A percentile compares a stretch with the other conserved stretches of the same genome.
Conservation (phyloP, 2,329 filamentous ascomycete genomes). For the Periconia sp. region DNA sequence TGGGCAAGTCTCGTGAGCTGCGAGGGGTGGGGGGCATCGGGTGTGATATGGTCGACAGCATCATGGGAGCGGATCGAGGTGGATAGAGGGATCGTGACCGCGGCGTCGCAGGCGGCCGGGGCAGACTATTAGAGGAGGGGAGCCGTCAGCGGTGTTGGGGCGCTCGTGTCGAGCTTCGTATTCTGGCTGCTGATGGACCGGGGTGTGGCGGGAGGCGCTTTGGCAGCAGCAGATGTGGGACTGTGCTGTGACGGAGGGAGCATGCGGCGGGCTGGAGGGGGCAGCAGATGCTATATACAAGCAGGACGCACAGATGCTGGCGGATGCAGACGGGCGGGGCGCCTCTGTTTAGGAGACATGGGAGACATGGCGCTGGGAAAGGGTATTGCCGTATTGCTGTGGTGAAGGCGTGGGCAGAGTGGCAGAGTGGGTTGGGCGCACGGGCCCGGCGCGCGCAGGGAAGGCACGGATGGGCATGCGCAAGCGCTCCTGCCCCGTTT, state of each 20-base stretch:
- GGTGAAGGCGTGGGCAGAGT: no score
- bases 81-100: constrained; percentile 12
- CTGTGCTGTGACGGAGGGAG: no score
- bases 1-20: constrained; percentile 36
- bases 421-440: no score
- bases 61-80: constrained; percentile 32
- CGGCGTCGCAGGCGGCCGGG: constrained; percentile 8
- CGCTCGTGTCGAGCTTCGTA: constrained; percentile 14
- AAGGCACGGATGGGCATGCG: no score
- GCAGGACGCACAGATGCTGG: no score
- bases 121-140: constrained; percentile 15
- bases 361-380: no score
- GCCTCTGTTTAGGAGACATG: no score
- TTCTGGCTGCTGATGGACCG: constrained; percentile 11
- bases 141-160: constrained; percentile 7
- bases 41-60: constrained; percentile 44
- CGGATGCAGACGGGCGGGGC: no score
- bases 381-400: no score
- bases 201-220: not conserved
- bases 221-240: no score
- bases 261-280: not conserved
- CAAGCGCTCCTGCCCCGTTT: not conserved
- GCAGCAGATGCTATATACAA: constrained; percentile 8
- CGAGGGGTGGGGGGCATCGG: constrained; percentile 32
- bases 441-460: no score